phyloP scores from a whole-genome alignment of 1,139 yeast species.

The Ogataea hybrid region DNA sequence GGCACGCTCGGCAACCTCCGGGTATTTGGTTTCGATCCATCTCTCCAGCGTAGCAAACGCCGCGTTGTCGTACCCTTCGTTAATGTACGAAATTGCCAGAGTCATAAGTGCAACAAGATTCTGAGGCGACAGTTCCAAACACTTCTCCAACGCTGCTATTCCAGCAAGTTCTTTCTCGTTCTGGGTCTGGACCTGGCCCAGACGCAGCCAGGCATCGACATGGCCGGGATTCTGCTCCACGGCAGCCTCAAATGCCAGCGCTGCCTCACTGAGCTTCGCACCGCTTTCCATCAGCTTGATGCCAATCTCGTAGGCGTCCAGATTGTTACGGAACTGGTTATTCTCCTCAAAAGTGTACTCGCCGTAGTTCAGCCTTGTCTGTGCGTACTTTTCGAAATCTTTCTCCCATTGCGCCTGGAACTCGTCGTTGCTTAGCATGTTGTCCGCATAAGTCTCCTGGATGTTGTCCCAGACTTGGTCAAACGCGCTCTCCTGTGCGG shows the following conservation, averaged over 20 bases:
- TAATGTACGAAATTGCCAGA: conserved; percentile 88
- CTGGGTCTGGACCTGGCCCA: conserved; percentile 95
- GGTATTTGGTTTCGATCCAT: conserved; percentile 93
- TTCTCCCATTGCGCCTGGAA: conserved; percentile 69
- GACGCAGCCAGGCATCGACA: conserved; percentile 86
- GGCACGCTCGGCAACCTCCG: conserved; percentile 65
- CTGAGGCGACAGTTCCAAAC: conserved; percentile 76
- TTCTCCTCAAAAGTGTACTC: conserved; percentile 73
- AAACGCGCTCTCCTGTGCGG: conserved; percentile 39
- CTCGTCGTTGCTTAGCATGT: conserved; percentile 53
- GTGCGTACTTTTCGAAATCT: conserved; percentile 73
- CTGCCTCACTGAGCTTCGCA: conserved; percentile 94
- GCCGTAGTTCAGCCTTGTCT: conserved; percentile 72
- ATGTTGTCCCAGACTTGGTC: conserved; percentile 71
- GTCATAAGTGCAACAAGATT: conserved; percentile 83
- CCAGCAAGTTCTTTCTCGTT: conserved; percentile 96
- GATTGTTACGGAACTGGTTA: conserved; percentile 70
- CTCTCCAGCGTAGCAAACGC: conserved; percentile 92
- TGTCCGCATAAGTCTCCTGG: conserved; percentile 55
- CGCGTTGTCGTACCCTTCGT: conserved; percentile 95
- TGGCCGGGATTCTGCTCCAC: conserved; percentile 77
- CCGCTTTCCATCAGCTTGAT: conserved; percentile 91
- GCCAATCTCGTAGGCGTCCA: conserved; percentile 90
- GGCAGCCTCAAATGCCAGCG: conserved; percentile 96
- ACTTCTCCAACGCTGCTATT: conserved; percentile 84